Base-by-base conservation (phyloP, 306 rosid species). In the Sicyos edulis region DNA sequence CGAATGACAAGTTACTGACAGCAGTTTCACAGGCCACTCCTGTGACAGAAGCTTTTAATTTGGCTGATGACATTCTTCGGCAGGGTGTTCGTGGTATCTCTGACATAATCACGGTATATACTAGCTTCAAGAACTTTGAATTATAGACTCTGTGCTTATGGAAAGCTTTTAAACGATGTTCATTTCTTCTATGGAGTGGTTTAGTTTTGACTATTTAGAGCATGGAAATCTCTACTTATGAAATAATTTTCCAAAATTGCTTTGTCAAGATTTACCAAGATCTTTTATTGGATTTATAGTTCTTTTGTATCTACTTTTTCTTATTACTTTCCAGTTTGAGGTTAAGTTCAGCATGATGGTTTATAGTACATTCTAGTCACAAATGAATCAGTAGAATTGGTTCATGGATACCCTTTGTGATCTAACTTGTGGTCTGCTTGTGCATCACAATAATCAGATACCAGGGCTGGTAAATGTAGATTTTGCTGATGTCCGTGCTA, bases 1-100 rank as follows among this genome's bases (percentile, higher is more conserved):
- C 99, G 74, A 93, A 93, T 74, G 99, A 93, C 85, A 93, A 93
- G 81, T 82, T 93, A 72, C 84, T 93, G 87, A 93, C 97, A 44
- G 97, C 99, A 50, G 97, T 93, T 82, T 87, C 99, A 72, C 97
- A 81, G 74, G 86, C 96, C 72, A 93, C 99, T 76, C 97, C 97
- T 58, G 99, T 91, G 77, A 93, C 99, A 34, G 99, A 93, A 81
- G 99, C 99, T 70, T 93, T 93, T 85, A 93, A 93, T 81, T 77
- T 93, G 74, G 99, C 97, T 71, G 99, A 93, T 87, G 99, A 93
- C 83, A 93, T 91, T 82, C 95, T 93, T 76, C 89, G 99, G 45
- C 99, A 93, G 81, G 99, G 99, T 84, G 99, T 93, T 64, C 99
- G 99, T 64, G 99, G 99, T 45, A 93, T 93, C 80, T 93, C 99